Evolutionary conservation across 1,139 yeast species (phyloP).

Genomic region (Taphrina flavorubra): DNA sequence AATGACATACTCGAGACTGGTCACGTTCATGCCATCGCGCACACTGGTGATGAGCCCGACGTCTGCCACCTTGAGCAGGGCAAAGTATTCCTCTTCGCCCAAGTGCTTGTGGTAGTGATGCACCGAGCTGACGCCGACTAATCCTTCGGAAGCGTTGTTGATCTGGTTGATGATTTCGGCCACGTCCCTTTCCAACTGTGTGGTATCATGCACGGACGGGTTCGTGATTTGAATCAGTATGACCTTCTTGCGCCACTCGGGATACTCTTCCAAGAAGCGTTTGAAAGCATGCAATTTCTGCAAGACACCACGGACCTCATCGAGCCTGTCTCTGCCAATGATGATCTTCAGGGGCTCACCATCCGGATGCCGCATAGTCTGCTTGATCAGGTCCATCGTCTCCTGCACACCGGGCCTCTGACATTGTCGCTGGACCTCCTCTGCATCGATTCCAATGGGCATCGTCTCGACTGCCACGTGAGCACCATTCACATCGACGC

Average conservation of each 20-base stretch:
- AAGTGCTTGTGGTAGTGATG: conserved; percentile 90
- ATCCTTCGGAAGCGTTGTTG: conserved; percentile 79
- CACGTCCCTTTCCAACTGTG: conserved; percentile 74
- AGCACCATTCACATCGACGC: conserved; percentile 76
- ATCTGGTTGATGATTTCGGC: conserved; percentile 77
- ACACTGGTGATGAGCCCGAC: conserved; percentile 85
- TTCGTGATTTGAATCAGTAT: conserved; percentile 91
- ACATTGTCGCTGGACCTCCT: conserved; percentile 57
- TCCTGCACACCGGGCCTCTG: conserved; percentile 57
- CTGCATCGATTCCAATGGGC: conserved; percentile 86
- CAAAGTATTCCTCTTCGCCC: conserved; percentile 86
- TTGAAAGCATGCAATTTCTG: conserved; percentile 83
- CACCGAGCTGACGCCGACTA: conserved; percentile 77
- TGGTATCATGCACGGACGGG: conserved; percentile 64
- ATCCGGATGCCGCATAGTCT: conserved; percentile 57
- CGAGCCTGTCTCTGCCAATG: conserved; percentile 82
- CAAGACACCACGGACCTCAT: conserved; percentile 78
- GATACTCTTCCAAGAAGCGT: conserved; percentile 82
- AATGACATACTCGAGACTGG: conserved; percentile 87
- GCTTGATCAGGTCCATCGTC: conserved; percentile 60
- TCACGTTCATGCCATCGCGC: conserved; percentile 96
- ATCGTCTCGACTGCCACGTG: conserved; percentile 72
- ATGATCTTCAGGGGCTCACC: conserved; percentile 61
- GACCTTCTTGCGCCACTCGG: conserved; percentile 65
- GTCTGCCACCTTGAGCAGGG: conserved; percentile 86